Evolutionary conservation across 208 protist species (phyloP).

Genomic region (Crithidia mellificae): DNA sequence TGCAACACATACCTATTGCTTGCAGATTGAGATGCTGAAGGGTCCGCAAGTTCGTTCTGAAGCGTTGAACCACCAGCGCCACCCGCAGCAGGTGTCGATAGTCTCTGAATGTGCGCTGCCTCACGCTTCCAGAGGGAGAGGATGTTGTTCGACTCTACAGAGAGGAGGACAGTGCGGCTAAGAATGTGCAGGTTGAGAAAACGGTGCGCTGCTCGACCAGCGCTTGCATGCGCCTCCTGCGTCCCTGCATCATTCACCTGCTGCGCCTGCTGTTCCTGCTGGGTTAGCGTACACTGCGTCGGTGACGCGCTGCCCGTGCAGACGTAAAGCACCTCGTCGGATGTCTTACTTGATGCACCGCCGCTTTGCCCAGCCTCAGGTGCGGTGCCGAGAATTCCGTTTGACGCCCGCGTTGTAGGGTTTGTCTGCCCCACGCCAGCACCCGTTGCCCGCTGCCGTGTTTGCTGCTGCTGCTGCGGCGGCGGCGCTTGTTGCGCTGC

Average conservation of each 20-base stretch:
- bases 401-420: not conserved
- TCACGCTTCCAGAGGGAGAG: constrained; percentile 39
- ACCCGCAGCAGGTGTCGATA: too few species aligned
- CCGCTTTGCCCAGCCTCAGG: not conserved
- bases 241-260: not conserved
- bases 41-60: not conserved
- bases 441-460: not conserved
- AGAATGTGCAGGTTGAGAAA: constrained; percentile 32
- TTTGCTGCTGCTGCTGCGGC: not conserved
- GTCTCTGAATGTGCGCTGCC: too few species aligned
- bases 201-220: constrained; percentile 9
- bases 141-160: constrained; percentile 43
- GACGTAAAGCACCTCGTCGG: constrained; percentile 15
- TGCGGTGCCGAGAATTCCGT: not conserved
- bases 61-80: too few species aligned
- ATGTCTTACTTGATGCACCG: too few species aligned
- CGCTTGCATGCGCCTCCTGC: too few species aligned
- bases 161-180: constrained; percentile 13
- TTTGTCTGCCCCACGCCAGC: not conserved
- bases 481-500: not conserved
- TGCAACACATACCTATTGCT: not conserved
- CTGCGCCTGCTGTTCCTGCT: not conserved
- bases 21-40: not conserved
- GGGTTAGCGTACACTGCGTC: constrained; percentile 5
- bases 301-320: constrained; percentile 31